Percentiles rank a stretch among this genome's conserved stretches.
Conservation (phyloP, 768 basidiomycete species). For the Chalciporus chontae region DNA sequence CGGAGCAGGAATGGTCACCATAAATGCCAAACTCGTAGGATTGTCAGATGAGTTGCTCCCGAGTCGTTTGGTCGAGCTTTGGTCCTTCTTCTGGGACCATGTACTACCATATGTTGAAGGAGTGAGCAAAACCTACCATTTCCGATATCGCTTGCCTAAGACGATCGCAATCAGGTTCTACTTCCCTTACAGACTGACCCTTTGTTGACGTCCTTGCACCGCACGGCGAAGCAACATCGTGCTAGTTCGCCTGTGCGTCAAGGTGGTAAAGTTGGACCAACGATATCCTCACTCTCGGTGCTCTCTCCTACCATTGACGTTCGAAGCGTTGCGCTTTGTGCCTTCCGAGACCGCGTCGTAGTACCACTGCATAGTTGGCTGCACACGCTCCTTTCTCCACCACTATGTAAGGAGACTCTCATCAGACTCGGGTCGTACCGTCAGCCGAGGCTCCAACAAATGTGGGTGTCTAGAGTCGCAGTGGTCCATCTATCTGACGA, state of each 20-base stretch:
- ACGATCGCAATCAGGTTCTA: constrained; percentile 44
- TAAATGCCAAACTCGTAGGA: constrained; percentile 77
- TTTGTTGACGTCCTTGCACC: constrained; percentile 64
- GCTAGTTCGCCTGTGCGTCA: constrained; percentile 51
- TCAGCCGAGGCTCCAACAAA: constrained; percentile 75
- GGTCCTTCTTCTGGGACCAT: constrained; percentile 93
- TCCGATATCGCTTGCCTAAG: neutral
- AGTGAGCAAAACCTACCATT: constrained; percentile 41
- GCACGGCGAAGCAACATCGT: constrained; percentile 55
- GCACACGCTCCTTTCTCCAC: constrained; percentile 50
- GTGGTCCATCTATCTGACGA: constrained; percentile 1
- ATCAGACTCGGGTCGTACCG: constrained; percentile 54
- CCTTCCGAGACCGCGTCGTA: constrained; percentile 79
- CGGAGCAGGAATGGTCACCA: constrained; percentile 84
- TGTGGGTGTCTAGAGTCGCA: constrained; percentile 43
- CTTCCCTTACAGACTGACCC: constrained; percentile 62
- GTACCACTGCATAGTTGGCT: constrained; percentile 59
- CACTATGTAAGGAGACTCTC: constrained; percentile 53
- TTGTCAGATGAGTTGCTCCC: constrained; percentile 79
- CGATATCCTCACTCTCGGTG: constrained; percentile 22
- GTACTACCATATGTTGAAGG: constrained; percentile 86
- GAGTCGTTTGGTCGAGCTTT: constrained; percentile 76
- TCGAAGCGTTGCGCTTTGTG: constrained; percentile 70
- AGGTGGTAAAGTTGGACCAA: constrained; percentile 37
- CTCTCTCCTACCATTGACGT: constrained; percentile 68